phyloP scores from a whole-genome alignment of 768 basidiomycete species.

The Mycena metata region DNA sequence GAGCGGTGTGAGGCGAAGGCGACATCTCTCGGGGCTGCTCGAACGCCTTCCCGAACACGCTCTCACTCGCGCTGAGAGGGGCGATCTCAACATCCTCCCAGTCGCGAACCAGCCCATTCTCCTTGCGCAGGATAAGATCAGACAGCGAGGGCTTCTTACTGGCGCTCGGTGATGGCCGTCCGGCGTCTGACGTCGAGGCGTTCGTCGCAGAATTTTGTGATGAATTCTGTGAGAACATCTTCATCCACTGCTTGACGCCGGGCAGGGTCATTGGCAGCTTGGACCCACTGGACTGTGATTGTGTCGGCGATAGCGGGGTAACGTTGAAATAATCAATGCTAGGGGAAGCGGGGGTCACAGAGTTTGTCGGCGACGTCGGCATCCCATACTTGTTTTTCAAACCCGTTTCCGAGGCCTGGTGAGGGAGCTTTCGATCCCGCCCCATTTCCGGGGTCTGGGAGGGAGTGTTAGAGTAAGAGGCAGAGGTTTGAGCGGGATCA shows the following conservation, averaged over 20 bases:
- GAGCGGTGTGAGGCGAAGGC: slow-evolving; percentile 27
- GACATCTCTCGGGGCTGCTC: slow-evolving; percentile 37
- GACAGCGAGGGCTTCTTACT: slow-evolving; percentile 77
- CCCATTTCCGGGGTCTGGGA: slow-evolving; percentile 63
- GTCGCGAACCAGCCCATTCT: slow-evolving; percentile 67
- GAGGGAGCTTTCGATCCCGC: slow-evolving; percentile 74
- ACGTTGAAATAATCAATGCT: slow-evolving; percentile 64
- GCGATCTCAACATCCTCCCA: slow-evolving; percentile 76
- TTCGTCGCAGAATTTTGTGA: slow-evolving; percentile 55
- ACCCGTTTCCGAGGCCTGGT: slow-evolving; percentile 78
- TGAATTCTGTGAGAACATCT: slow-evolving; percentile 65
- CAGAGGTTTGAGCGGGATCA: slow-evolving; percentile 57
- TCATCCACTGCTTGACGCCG: slow-evolving; percentile 86
- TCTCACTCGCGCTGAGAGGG: slow-evolving; percentile 61
- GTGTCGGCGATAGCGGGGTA: slow-evolving; percentile 54
- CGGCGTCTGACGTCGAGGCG: slow-evolving; percentile 50
- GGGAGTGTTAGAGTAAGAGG: slow-evolving; percentile 64
- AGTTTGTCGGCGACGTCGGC: slow-evolving; percentile 53
- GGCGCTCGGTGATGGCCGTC: slow-evolving; percentile 52
- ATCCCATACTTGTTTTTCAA: slow-evolving; percentile 67
- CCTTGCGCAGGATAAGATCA: slow-evolving; percentile 74
- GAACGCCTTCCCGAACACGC: slow-evolving; percentile 44
- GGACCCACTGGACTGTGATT: slow-evolving; percentile 53
- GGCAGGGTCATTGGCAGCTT: slow-evolving; percentile 82
- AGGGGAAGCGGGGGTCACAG: slow-evolving; percentile 60